Percentiles rank a stretch among this genome's conserved stretches.
Conservation (phyloP, 2,329 filamentous ascomycete genomes). For the Aspergillus pseudotamarii region DNA sequence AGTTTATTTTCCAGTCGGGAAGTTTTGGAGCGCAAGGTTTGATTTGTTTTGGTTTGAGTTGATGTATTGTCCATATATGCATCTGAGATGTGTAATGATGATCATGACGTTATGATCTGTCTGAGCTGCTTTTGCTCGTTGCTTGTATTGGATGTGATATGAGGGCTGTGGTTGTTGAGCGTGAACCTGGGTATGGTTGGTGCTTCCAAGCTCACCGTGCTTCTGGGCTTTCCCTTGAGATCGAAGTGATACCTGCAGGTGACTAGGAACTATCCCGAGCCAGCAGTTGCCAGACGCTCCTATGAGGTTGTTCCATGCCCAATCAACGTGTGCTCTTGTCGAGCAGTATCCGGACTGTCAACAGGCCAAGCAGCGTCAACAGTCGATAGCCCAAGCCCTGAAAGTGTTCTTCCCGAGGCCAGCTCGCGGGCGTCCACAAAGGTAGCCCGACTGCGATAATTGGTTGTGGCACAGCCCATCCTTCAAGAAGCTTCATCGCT, state of each 20-base stretch:
- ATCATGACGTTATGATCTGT: slow-evolving; percentile 4
- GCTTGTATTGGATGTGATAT: not conserved
- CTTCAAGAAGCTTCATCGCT: slow-evolving; percentile 28
- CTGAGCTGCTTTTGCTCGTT: slow-evolving; percentile 11
- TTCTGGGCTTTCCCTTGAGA: not conserved
- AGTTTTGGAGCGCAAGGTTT: slow-evolving; percentile 33
- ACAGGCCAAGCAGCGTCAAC: not conserved
- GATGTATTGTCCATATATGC: not conserved
- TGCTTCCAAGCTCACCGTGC: not conserved
- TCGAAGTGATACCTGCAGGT: not conserved
- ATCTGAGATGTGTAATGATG: not conserved
- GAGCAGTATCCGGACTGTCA: not conserved
- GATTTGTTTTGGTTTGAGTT: slow-evolving; percentile 7
- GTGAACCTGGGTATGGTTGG: not conserved
- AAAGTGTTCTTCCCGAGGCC: not conserved
- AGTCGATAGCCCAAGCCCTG: not conserved
- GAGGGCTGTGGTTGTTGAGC: not conserved
- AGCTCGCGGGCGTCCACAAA: not conserved
- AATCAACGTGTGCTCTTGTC: not conserved
- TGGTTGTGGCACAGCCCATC: too few species aligned
- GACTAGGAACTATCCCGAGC: not conserved
- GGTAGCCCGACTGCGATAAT: not conserved
- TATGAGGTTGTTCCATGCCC: not conserved
- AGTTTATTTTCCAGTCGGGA: slow-evolving; percentile 47
- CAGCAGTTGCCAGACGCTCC: not conserved